Evolutionary conservation across 441 rosid genomes (phyloP), one percentile per base, ranked within the genome.

Genomic region (Omphalea diandra): DNA sequence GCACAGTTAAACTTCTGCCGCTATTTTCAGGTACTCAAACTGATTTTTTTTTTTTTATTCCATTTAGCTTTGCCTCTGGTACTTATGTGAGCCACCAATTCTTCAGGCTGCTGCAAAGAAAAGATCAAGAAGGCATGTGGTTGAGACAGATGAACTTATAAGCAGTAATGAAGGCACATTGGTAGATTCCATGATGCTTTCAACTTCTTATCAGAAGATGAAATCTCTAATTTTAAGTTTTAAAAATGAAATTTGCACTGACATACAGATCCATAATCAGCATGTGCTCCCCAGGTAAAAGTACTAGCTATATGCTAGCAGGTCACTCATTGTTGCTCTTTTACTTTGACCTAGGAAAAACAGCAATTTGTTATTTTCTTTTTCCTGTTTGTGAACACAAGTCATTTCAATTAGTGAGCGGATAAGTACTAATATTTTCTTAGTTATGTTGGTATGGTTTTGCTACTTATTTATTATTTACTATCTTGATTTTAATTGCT

Each of bases 81-180:
- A 38, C 63, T 22, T 71, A 72, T 70, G 24, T 58, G 36, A 15
- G 24, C 46, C 66, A 38, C 43, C 49, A 72, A 71, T 33, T 35
- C 36, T 79, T 52, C 84, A 94, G 98, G 90, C 80, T 81, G 98
- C 98, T 59, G 84, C 95, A 61, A 92, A 84, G 75, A 87, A 90
- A 84, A 92, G 96, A 74, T 92, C 97, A 63, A 83, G 80, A 76
- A 83, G 88, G 76, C 91, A 87, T 77, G 68, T 87, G 73, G 65
- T 85, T 52, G 97, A 87, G 80, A 89, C 87, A 57, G 94, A 90
- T 71, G 96, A 92, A 62, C 77, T 85, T 78, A 81, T 84, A 55
- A 81, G 80, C 77, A 86, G 74, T 73, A 79, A 67, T 44, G 97
- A 83, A 49, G 76, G 75, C 65, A 56, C 79, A 32, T 73, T 78